Evolutionary conservation across 805 yeast genomes (phyloP), one percentile per base, ranked within the genome.

Genomic region (Tetrapisispora nanseiensis): DNA sequence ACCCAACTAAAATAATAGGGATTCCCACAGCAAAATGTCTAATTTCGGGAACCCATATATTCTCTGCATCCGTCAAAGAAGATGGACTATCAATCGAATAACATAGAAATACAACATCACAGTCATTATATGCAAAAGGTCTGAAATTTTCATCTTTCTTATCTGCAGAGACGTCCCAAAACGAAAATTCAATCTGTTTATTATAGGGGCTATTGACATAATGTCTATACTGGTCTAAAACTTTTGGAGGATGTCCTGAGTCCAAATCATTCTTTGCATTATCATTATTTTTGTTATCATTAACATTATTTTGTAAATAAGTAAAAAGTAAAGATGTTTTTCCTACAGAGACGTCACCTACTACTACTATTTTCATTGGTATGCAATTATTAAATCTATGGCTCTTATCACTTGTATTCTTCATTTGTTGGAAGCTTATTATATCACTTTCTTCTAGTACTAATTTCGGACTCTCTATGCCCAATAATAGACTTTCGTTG

Each of bases 291-390:
- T 4, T n/a, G n/a, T n/a, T n/a, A n/a, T n/a, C n/a, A n/a, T n/a
- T n/a, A n/a, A n/a, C n/a, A 19, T 82, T 81, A n/a, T 48, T 46
- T 52, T 79, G 77, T 4, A 85, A 73, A 57, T 80, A 86, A 16
- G 84, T 64, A 24, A 70, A 65, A 44, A 84, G 56, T 51, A 86
- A 61, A 52, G 89, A 82, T 0, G 95, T 86, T 59, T 86, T 86
- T n/a, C 95, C 95, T 57, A 92, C 81, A 15, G 86, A 89, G 52
- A 90, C 87, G 60, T 86, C 95, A 7, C 95, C 95, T 9, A 86
- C 92, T 22, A 82, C 82, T 11, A 86, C 94, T 6, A 84, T 65
- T 55, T 83, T 83, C 34, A 71, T 52, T 37, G 64, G 67, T 31
- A 37, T 37, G 16, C 29, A 21, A 24, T 32, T 31, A 32, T 33